These are phyloP conservation scores for Backusella parvicylindrica DNA, from an alignment of 192 early-diverging fungal species.

Conservation along the genomic window DNA sequence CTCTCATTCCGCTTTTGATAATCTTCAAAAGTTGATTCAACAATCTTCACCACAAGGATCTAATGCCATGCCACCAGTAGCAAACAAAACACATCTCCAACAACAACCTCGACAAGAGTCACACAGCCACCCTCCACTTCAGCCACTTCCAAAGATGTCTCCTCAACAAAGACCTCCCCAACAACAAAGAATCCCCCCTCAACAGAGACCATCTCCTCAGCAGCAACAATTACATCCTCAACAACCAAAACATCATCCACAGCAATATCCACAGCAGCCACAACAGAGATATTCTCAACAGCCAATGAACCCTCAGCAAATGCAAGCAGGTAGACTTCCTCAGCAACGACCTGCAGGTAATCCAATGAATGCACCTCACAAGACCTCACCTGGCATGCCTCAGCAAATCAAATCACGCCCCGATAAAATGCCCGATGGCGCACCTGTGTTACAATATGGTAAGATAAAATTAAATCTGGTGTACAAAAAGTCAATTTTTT, in stretches of 20 bases:
- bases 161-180: background rate
- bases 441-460: slow-evolving; percentile 10
- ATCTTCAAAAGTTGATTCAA: background rate
- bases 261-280: background rate
- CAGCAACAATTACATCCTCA: background rate
- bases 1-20: slow-evolving; percentile 1
- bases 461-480: background rate
- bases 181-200: background rate
- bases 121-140: background rate
- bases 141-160: background rate
- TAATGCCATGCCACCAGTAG: background rate
- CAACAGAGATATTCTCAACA: background rate
- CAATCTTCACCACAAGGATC: background rate
- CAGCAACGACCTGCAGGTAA: background rate
- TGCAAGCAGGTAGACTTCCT: background rate
- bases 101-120: background rate
- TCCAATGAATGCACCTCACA: background rate
- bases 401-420: background rate
- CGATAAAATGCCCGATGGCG: background rate
- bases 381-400: background rate
- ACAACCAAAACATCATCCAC: background rate
- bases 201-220: background rate
- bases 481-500: background rate
- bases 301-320: background rate
- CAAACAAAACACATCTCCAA: background rate